A percentile compares a stretch with the other conserved stretches of the same genome.
phyloP scores from a whole-genome alignment of 305 asterid species.

The Withania somnifera region DNA sequence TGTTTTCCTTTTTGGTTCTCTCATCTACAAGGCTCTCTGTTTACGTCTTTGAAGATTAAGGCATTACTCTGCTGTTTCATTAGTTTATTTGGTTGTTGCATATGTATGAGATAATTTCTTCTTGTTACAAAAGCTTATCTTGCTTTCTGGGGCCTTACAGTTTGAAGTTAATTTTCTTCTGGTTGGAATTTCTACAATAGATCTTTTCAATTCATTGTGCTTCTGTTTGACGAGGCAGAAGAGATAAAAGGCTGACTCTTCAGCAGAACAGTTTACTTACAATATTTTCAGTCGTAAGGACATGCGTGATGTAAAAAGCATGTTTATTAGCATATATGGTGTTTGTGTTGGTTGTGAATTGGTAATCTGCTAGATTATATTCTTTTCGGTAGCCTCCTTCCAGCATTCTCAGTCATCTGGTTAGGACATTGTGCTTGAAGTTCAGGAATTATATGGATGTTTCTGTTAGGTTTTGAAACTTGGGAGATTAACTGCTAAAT shows the following conservation, averaged over 20 bases:
- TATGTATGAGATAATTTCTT: slow-evolving; percentile 21
- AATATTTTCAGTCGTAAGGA: slow-evolving; percentile 44
- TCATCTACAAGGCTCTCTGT: background rate
- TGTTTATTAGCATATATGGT: background rate
- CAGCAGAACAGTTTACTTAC: slow-evolving; percentile 43
- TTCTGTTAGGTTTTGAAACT: background rate
- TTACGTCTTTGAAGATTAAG: background rate
- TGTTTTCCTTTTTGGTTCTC: background rate
- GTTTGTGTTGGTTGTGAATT: background rate
- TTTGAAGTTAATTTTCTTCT: slow-evolving; percentile 39
- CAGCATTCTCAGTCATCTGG: background rate
- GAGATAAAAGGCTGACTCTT: slow-evolving; percentile 52
- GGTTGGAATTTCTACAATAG: slow-evolving; percentile 54
- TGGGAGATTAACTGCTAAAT: background rate
- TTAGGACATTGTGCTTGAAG: background rate
- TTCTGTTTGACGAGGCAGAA: slow-evolving; percentile 59
- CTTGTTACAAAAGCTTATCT: slow-evolving; percentile 14
- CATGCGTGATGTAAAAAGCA: slow-evolving; percentile 1
- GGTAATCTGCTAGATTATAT: background rate
- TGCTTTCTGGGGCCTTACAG: slow-evolving; percentile 17
- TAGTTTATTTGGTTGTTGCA: background rate
- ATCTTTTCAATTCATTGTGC: slow-evolving; percentile 44
- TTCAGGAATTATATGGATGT: background rate
- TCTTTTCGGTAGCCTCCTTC: background rate
- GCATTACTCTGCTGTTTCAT: background rate